Evolutionary conservation across 495 filamentous ascomycete genomes (phyloP).

Genomic region (Hypoxylon trugodes): DNA sequence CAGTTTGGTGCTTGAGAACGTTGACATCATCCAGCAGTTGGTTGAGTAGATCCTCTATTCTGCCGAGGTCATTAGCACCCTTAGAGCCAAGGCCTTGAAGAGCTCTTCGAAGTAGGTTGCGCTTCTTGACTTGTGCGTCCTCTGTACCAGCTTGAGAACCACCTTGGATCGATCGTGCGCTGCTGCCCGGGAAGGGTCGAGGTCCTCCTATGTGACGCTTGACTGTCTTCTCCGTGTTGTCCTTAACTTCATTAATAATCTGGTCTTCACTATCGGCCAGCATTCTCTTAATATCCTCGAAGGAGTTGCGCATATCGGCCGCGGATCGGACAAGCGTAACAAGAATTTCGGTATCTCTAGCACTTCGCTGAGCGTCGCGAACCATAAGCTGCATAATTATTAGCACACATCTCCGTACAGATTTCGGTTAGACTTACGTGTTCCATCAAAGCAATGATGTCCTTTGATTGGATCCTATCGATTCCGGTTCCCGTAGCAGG

Average conservation of each 20-base stretch:
- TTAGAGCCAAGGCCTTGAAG: slow-evolving; percentile 87
- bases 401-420: neutral
- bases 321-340: slow-evolving; percentile 93
- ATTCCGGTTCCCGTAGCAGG: slow-evolving; percentile 87
- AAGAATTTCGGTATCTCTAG: slow-evolving; percentile 94
- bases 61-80: slow-evolving; percentile 84
- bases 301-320: slow-evolving; percentile 96
- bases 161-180: slow-evolving; percentile 62
- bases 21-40: slow-evolving; percentile 92
- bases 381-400: slow-evolving; percentile 79
- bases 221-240: slow-evolving; percentile 83
- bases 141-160: slow-evolving; percentile 73
- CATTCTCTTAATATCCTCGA: slow-evolving; percentile 95
- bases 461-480: slow-evolving; percentile 93
- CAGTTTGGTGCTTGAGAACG: slow-evolving; percentile 73
- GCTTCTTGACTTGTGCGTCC: slow-evolving; percentile 79
- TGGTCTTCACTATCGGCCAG: slow-evolving; percentile 85
- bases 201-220: slow-evolving; percentile 86
- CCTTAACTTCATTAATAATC: slow-evolving; percentile 82
- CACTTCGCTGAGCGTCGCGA: slow-evolving; percentile 95
- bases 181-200: slow-evolving; percentile 77
- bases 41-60: slow-evolving; percentile 95
- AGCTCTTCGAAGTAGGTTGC: slow-evolving; percentile 89
- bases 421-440: slow-evolving; percentile 66
- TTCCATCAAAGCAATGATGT: slow-evolving; percentile 98